Evolutionary conservation across 169 alveolate genomes (phyloP), one percentile per base, ranked within the genome.

Genomic region (Fabrea salina): DNA sequence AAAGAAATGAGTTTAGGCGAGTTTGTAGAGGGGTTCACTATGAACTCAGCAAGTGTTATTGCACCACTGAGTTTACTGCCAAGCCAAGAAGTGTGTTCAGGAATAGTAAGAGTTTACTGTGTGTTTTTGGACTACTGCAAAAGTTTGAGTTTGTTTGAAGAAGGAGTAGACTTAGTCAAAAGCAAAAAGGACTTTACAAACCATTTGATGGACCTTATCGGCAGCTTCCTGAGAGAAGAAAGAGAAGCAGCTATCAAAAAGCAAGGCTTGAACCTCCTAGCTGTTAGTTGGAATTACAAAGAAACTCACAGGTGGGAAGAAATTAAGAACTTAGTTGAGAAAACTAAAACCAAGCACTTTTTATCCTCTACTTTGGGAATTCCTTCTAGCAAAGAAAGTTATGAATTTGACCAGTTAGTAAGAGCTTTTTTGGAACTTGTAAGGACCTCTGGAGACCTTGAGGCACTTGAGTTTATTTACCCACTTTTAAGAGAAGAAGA

Each of bases 361-460:
- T 40, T 64, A 19, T n/a, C 50, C 1, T 33, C 54, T 8, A 64
- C 57, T 40, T 35, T 16, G 41, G 22, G 25, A 3, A 2, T 41
- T 43, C 40, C 37, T n/a, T 30, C 66, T 19, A 19, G 50, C 2
- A 70, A 50, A 49, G 43, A 47, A 4, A 49, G 67, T 19, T 27
- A 30, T 43, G 79, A 70, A 19, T 70, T 49, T 41, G 79, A 70
- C 13, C 16, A 27, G 8, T 22, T 70, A 22, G 11, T 47, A 25
- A 41, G 35, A 54, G 53, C 74, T 32, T 51, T 74, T 50, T 43
- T 74, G 13, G 81, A 74, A 30, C 27, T 74, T n/a, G 5, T 74
- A 3, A 27, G 35, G n/a, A n/a, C 33, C 16, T 19, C 58, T 56
- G 22, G 22, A 16, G n/a, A 22, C 35, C 19, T 51, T 53, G 72